Evolutionary conservation across 129 eudicot genomes (phyloP).

Genomic region (Flaveria ramosissima): DNA sequence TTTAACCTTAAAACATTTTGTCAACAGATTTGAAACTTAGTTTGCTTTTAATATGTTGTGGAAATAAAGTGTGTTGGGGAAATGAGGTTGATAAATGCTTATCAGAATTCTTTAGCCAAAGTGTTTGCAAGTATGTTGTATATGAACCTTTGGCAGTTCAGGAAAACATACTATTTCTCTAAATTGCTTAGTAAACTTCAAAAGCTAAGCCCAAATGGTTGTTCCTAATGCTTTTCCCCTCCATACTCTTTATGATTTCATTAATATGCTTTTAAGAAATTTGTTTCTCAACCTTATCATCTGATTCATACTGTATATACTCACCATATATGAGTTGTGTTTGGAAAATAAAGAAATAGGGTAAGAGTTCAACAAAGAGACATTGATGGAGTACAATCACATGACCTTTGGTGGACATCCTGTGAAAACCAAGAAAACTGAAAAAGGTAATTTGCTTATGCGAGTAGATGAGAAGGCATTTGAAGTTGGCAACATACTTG

Average conservation of each 20-base stretch:
- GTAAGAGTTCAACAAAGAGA: constrained; percentile 63
- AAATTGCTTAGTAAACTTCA: neutral
- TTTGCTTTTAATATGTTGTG: too few relatives aligned
- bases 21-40: too few relatives aligned
- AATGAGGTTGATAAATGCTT: constrained; percentile 13
- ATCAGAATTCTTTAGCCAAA: neutral
- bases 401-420: constrained; percentile 97
- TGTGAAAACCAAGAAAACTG: constrained; percentile 51
- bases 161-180: neutral
- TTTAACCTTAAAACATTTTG: too few relatives aligned
- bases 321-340: constrained; percentile 2
- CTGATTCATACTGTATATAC: neutral
- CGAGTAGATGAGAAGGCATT: constrained; percentile 54
- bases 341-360: constrained; percentile 57
- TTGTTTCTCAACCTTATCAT: too few relatives aligned
- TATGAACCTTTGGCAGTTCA: too few relatives aligned
- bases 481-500: constrained; percentile 54
- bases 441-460: constrained; percentile 77
- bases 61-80: neutral
- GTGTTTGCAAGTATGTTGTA: neutral
- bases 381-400: constrained; percentile 68
- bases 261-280: too few relatives aligned
- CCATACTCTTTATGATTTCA: neutral
- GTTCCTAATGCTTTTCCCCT: neutral
- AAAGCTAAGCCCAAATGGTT: neutral